These are phyloP conservation scores for Coemansia sp. DNA, from an alignment of 192 early-diverging fungal genomes.

Conservation along the genomic window DNA sequence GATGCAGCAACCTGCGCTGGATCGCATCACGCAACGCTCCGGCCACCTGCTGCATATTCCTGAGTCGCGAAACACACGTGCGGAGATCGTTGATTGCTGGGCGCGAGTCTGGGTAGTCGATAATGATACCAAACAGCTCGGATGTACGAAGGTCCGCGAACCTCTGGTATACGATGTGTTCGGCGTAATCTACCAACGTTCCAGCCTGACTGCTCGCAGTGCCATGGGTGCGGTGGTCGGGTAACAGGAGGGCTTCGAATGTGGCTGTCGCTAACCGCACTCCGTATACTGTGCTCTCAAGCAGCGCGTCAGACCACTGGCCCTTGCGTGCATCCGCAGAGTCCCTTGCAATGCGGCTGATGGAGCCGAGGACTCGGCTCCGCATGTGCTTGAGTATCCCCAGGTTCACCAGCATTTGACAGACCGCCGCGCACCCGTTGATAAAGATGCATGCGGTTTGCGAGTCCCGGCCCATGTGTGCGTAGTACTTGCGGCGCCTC, in stretches of 20 bases:
- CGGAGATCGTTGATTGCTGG: slow-evolving; percentile 65
- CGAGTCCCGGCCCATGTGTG: not conserved
- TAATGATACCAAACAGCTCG: slow-evolving; percentile 73
- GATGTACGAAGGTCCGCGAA: slow-evolving; percentile 45
- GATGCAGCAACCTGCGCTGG: slow-evolving; percentile 64
- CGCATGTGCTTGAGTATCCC: slow-evolving; percentile 4
- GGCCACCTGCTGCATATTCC: slow-evolving; percentile 27
- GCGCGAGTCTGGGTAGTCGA: slow-evolving; percentile 67
- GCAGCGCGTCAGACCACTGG: slow-evolving; percentile 23
- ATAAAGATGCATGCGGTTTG: slow-evolving; percentile 2
- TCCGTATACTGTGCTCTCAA: not conserved
- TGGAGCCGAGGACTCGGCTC: not conserved
- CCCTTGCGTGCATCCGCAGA: slow-evolving; percentile 4
- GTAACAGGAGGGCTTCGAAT: slow-evolving; percentile 18
- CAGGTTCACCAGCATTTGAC: slow-evolving; percentile 12
- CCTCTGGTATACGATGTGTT: slow-evolving; percentile 7
- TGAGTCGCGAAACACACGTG: slow-evolving; percentile 28
- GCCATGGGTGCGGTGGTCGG: not conserved
- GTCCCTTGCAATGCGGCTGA: slow-evolving; percentile 11
- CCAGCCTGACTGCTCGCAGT: not conserved
- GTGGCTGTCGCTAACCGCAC: not conserved
- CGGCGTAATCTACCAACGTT: slow-evolving; percentile 8
- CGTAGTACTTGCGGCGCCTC: slow-evolving; percentile 1
- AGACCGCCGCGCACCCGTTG: slow-evolving; percentile 8
- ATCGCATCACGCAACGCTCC: slow-evolving; percentile 32